Evolutionary conservation across 306 rosid species (phyloP).

Genomic region (Casuarina glauca): DNA sequence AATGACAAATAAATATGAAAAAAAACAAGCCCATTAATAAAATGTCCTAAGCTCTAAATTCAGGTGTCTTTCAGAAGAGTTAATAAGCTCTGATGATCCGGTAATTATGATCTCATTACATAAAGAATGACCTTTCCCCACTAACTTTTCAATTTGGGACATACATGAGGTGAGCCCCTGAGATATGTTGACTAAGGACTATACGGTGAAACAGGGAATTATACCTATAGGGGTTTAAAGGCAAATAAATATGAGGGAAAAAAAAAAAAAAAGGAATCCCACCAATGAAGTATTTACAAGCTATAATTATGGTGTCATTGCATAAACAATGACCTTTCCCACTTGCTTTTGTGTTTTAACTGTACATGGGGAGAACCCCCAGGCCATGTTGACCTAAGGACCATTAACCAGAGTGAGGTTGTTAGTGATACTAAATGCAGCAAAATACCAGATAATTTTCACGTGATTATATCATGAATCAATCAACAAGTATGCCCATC

Average conservation of each 20-base stretch:
- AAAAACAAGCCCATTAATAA: not conserved
- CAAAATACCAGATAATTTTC: not conserved
- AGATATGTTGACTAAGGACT: too few relatives aligned
- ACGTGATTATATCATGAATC: not conserved
- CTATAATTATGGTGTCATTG: not conserved
- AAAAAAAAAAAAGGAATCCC: too few relatives aligned
- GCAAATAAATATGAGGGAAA: too few relatives aligned
- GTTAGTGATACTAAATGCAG: not conserved
- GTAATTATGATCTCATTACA: not conserved
- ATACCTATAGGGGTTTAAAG: too few relatives aligned
- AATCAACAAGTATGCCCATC: not conserved
- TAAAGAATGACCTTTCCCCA: not conserved
- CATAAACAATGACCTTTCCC: not conserved
- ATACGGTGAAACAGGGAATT: too few relatives aligned
- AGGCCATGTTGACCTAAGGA: not conserved
- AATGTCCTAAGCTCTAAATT: not conserved
- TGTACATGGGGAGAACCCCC: too few relatives aligned
- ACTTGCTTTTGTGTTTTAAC: not conserved
- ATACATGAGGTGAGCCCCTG: too few relatives aligned
- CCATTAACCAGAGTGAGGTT: not conserved
- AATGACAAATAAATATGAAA: not conserved
- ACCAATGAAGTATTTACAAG: too few relatives aligned
- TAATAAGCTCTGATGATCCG: not conserved
- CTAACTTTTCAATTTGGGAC: not conserved
- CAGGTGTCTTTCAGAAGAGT: not conserved